These are phyloP conservation scores for Russula sp. DNA, from an alignment of 768 basidiomycete species.

Conservation along the genomic window DNA sequence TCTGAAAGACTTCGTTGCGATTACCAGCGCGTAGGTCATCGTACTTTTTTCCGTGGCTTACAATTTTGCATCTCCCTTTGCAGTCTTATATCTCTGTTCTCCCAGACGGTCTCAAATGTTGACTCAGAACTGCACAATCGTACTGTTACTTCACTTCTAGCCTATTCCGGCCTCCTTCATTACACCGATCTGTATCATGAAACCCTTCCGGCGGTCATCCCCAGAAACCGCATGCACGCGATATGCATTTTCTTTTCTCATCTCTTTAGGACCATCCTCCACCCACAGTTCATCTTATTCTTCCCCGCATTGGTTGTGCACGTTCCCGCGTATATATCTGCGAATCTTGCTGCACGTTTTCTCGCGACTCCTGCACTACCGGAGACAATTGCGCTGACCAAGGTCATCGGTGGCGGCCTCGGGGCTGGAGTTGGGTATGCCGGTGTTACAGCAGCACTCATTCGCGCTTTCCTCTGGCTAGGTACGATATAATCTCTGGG, in stretches of 20 bases:
- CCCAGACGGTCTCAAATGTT: constrained; percentile 51
- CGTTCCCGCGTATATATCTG: constrained; percentile 77
- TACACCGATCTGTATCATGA: constrained; percentile 76
- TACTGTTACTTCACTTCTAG: constrained; percentile 40
- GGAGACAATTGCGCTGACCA: constrained; percentile 93
- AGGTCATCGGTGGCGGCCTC: constrained; percentile 69
- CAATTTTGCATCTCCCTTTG: constrained; percentile 48
- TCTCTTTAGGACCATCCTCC: constrained; percentile 26
- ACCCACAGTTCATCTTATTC: constrained; percentile 38
- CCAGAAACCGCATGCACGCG: constrained; percentile 58
- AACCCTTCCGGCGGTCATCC: constrained; percentile 70
- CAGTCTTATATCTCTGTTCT: constrained; percentile 59
- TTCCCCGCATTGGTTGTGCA: constrained; percentile 87
- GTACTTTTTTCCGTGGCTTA: neutral
- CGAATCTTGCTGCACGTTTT: constrained; percentile 62
- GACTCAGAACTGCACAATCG: constrained; percentile 55
- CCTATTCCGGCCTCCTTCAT: constrained; percentile 81
- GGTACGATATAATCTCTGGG: neutral
- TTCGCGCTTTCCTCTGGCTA: neutral
- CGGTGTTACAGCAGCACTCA: neutral
- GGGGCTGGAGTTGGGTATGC: constrained; percentile 7
- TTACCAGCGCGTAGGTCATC: constrained; percentile 77
- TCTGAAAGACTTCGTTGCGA: constrained; percentile 69
- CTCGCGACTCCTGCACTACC: constrained; percentile 62
- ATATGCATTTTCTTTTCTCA: constrained; percentile 70